A percentile compares a stretch with the other conserved stretches of the same genome.
Conservation (phyloP, 371 early-diverging fungal genomes). For the Lichtheimia ramosa region DNA sequence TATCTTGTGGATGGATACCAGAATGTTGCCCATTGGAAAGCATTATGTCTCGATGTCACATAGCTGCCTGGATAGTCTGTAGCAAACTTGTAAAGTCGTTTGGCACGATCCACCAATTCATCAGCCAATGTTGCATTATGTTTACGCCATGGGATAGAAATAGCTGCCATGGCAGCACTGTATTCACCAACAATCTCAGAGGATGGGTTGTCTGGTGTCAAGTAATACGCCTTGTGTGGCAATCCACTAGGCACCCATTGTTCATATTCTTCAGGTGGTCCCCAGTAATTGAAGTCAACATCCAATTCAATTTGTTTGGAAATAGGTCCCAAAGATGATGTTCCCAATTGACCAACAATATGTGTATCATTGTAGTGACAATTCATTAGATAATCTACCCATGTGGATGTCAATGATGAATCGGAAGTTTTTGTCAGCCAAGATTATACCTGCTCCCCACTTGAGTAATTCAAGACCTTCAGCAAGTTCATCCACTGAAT, state of each 20-base stretch:
- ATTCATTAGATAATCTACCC: slow-evolving; percentile 48
- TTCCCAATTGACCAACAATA: slow-evolving; percentile 56
- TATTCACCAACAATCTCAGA: slow-evolving; percentile 59
- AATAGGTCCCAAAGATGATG: slow-evolving; percentile 45
- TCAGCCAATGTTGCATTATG: slow-evolving; percentile 49
- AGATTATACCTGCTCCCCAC: slow-evolving; percentile 48
- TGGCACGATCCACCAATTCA: slow-evolving; percentile 41
- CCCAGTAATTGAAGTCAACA: slow-evolving; percentile 61
- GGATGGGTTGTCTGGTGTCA: slow-evolving; percentile 49
- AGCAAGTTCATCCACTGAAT: slow-evolving; percentile 49
- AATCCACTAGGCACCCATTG: slow-evolving; percentile 53
- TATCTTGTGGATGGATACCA: slow-evolving; percentile 57
- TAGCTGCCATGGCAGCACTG: slow-evolving; percentile 51
- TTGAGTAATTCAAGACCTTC: slow-evolving; percentile 51
- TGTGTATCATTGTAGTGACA: slow-evolving; percentile 52
- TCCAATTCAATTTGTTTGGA: slow-evolving; percentile 48
- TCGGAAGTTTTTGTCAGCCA: not conserved
- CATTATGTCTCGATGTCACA: slow-evolving; percentile 40
- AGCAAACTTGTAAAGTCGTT: slow-evolving; percentile 48
- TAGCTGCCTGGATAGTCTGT: slow-evolving; percentile 51
- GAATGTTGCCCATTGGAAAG: slow-evolving; percentile 49
- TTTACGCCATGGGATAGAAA: slow-evolving; percentile 44
- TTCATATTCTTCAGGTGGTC: slow-evolving; percentile 61
- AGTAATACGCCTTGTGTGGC: slow-evolving; percentile 49
- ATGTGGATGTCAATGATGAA: not conserved